Conservation (phyloP, 139 green algal genomes). For the Chlorella sp. region DNA sequence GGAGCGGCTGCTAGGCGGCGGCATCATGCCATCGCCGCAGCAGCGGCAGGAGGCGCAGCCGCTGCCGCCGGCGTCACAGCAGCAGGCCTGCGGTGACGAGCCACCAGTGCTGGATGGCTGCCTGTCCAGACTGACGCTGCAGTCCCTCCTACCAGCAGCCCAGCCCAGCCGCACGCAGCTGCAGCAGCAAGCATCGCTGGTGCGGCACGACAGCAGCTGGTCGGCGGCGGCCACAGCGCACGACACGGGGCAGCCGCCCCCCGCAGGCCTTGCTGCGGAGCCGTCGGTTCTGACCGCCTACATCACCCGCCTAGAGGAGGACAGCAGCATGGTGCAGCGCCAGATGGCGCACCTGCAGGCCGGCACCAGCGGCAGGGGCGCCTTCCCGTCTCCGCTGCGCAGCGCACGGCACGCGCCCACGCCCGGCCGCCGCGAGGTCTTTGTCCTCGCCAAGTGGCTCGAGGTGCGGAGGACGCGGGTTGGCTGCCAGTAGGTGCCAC, state of each 20-base stretch:
- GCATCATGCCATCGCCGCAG: neutral
- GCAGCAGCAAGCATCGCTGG: neutral
- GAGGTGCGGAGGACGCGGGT: neutral
- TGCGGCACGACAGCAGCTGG: neutral
- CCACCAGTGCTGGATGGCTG: neutral
- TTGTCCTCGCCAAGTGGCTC: slow-evolving; percentile 33
- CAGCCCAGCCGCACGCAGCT: neutral
- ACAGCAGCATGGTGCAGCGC: slow-evolving; percentile 18
- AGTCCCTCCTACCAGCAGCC: neutral
- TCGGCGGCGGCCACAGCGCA: neutral
- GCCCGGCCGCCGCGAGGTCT: slow-evolving; percentile 18
- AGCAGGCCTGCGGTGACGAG: neutral
- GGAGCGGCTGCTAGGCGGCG: neutral
- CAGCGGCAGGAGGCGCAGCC: too few species aligned
- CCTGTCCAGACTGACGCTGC: slow-evolving; percentile 7
- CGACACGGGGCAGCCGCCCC: neutral
- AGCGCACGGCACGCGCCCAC: neutral
- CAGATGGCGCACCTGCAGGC: slow-evolving; percentile 19
- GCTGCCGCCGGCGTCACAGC: too few species aligned
- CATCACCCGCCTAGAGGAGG: neutral
- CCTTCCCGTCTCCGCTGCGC: neutral
- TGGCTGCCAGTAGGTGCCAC: neutral
- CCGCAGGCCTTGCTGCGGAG: neutral
- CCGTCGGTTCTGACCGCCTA: neutral
- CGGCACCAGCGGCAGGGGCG: neutral